Evolutionary conservation across 1,139 yeast species (phyloP).

Genomic region (Geotrichum europaeum): DNA sequence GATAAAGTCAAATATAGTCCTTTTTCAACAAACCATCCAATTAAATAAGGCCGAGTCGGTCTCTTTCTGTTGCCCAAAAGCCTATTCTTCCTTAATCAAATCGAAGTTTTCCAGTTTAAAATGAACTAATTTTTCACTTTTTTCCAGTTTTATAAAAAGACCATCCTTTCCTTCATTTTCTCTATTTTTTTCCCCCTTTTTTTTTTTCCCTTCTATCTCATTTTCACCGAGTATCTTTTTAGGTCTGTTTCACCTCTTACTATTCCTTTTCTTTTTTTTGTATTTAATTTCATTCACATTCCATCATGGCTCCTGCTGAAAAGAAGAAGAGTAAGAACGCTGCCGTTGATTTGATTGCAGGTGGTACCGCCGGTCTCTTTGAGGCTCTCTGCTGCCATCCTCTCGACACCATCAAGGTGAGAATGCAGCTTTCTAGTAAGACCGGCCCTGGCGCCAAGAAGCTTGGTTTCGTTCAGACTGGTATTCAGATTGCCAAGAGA

Average conservation of each 20-base stretch:
- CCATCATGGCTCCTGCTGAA: conserved; percentile 22
- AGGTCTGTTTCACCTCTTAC: background rate
- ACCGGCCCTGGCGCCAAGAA: conserved; percentile 47
- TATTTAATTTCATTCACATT: background rate
- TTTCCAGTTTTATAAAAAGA: background rate
- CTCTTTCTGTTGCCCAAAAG: background rate
- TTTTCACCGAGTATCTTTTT: conserved; percentile 2
- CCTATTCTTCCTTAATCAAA: background rate
- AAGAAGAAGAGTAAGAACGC: conserved; percentile 38
- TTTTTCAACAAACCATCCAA: background rate
- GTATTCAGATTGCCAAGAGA: conserved; percentile 65
- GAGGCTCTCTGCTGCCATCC: conserved; percentile 98
- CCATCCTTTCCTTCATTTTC: conserved; percentile 1
- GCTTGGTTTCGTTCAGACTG: conserved; percentile 83
- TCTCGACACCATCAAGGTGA: conserved; percentile 76
- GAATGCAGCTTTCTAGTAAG: conserved; percentile 76
- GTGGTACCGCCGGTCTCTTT: conserved; percentile 95
- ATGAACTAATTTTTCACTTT: background rate
- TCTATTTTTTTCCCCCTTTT: conserved; percentile 3
- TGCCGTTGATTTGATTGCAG: conserved; percentile 79
- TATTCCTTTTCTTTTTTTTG: background rate
- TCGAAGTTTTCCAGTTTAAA: background rate
- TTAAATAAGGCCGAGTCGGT: background rate
- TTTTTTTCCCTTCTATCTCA: background rate
- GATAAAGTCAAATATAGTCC: background rate